A percentile compares a stretch with the other conserved stretches of the same genome.
Evolutionary conservation across 345 rosid species (phyloP).

Genomic region (Durio zibethinus): DNA sequence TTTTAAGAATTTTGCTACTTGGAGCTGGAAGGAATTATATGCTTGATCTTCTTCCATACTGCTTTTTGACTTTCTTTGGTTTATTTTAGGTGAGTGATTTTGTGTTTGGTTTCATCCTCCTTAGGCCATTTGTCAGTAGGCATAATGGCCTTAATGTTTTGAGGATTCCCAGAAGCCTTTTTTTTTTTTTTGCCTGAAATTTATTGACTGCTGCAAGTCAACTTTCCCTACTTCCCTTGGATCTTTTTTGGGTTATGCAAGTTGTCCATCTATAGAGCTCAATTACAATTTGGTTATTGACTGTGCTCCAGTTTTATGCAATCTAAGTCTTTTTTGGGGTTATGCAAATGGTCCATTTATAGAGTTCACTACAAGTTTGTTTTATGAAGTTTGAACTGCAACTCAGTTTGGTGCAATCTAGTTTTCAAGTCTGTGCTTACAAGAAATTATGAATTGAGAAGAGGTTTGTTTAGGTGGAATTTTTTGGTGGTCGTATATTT

Average conservation of each 20-base stretch:
- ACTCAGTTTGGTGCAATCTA: not conserved
- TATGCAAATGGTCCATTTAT: not conserved
- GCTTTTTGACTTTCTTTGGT: not conserved
- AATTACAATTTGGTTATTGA: not conserved
- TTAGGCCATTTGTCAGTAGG: not conserved
- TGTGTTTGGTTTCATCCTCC: not conserved
- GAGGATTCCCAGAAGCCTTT: not conserved
- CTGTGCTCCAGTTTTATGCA: not conserved
- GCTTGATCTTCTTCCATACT: not conserved
- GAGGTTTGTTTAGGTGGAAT: not conserved
- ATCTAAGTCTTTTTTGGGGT: not conserved
- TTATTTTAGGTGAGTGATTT: not conserved
- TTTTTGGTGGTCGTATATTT: not conserved
- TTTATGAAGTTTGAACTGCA: not conserved
- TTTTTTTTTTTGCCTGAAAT: conserved; percentile 1
- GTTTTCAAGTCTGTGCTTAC: not conserved
- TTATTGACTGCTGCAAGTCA: not conserved
- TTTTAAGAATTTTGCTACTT: not conserved
- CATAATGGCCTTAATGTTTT: not conserved
- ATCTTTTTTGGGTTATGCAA: not conserved
- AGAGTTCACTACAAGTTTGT: not conserved
- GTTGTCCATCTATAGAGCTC: not conserved
- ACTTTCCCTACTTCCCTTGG: not conserved
- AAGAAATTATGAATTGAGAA: not conserved
- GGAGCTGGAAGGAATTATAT: not conserved